phyloP scores from a whole-genome alignment of 352 stramenopile genomes.

The Pythium insidiosum region DNA sequence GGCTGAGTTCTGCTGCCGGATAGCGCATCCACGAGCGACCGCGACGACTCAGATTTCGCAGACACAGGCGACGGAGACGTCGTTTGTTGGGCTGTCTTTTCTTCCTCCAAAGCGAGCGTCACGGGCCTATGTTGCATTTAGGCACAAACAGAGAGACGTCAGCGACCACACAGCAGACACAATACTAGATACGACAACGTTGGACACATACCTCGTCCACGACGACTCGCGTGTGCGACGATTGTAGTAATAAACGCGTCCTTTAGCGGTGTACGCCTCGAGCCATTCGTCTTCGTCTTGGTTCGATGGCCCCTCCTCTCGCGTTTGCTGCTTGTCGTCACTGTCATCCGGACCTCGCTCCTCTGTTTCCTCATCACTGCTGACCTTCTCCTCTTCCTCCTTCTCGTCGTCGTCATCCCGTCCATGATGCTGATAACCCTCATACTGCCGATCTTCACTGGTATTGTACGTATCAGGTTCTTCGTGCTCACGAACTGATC shows the following conservation, averaged over 20 bases:
- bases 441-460: slow-evolving; percentile 1
- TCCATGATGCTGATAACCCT: slow-evolving; percentile 1
- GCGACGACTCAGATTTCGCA: too few relatives aligned
- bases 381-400: slow-evolving; percentile 11
- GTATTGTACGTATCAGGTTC: slow-evolving; percentile 1
- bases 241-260: slow-evolving; percentile 87
- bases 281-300: slow-evolving; percentile 49
- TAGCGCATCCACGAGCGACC: too few relatives aligned
- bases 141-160: not conserved
- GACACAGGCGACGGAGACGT: too few relatives aligned
- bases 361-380: slow-evolving; percentile 1
- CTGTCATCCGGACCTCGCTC: too few relatives aligned
- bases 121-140: too few relatives aligned
- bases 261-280: slow-evolving; percentile 78
- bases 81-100: too few relatives aligned
- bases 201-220: slow-evolving; percentile 74
- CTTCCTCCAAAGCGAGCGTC: too few relatives aligned
- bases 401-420: slow-evolving; percentile 4
- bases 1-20: too few relatives aligned
- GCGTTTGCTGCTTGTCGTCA: not conserved
- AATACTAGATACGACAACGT: too few relatives aligned
- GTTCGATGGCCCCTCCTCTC: not conserved
- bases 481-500: too few relatives aligned
- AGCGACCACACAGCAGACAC: not conserved
- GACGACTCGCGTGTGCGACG: slow-evolving; percentile 76